Conservation (phyloP, 148 eudicot species). For the Selenicereus undatus region DNA sequence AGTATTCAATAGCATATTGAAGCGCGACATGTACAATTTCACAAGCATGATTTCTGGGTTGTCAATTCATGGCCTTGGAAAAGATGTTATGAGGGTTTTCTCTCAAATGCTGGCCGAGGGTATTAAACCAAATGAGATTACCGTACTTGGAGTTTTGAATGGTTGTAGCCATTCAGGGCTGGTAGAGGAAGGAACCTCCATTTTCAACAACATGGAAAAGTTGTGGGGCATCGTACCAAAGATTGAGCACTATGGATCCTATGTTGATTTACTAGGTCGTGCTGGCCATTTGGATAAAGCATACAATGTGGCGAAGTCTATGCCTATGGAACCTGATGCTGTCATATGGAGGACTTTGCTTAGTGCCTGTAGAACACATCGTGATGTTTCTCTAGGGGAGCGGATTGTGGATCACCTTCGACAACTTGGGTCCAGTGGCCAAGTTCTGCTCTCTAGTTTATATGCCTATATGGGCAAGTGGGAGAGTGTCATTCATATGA, state of each 20-base stretch:
- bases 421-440: constrained; percentile 32
- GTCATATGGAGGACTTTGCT: constrained; percentile 68
- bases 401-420: constrained; percentile 37
- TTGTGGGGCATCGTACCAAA: constrained; percentile 46
- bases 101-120: constrained; percentile 43
- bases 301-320: constrained; percentile 39
- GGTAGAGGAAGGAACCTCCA: constrained; percentile 43
- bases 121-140: constrained; percentile 52
- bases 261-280: constrained; percentile 60
- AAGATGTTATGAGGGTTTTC: constrained; percentile 45
- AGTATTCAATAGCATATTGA: constrained; percentile 33
- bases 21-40: constrained; percentile 41
- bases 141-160: constrained; percentile 52
- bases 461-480: constrained; percentile 65
- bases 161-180: constrained; percentile 71
- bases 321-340: constrained; percentile 59
- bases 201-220: constrained; percentile 45
- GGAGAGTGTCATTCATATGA: constrained; percentile 43
- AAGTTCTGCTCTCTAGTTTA: constrained; percentile 48
- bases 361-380: constrained; percentile 63
- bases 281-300: constrained; percentile 56
- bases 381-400: constrained; percentile 43
- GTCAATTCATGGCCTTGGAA: constrained; percentile 55
- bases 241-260: constrained; percentile 67
- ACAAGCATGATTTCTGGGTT: constrained; percentile 62